Base-by-base conservation (phyloP, 306 rosid genomes). In the Glycine tomentella region DNA sequence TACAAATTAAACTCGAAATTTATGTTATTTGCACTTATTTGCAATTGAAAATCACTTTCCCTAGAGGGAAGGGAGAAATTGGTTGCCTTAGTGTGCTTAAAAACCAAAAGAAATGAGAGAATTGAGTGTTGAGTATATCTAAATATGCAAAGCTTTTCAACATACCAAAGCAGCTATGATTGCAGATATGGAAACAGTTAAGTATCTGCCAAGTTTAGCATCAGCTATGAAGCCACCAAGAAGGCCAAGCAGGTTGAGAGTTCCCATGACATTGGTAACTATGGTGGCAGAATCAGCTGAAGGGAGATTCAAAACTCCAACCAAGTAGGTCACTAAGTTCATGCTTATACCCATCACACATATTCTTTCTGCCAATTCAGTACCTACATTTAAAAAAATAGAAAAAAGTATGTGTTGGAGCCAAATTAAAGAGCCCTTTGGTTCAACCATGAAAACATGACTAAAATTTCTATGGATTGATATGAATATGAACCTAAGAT, bases 201-300 rank as follows among this genome's bases (percentile, higher is more conserved):
- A 66, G 85, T 86, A 93, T 80, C 97, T 84, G 2, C 99, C 99
- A 14, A 93, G 88, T 86, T 86, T 93, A 13, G 97, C 99, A 84
- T 95, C 99, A 51, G 97, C 97, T 58, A 95, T 9, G 81, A 95
- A 93, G 45, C 99, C 99, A 62, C 97, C 94, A 76, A 95, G 86
- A 40, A 95, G 95, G 68, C 97, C 98, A 81, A 95, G 96, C 15
- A 95, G 92, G 87, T 95, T 93, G 68, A 95, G 86, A 79, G 97
- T 89, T 79, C 98, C 99, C 91, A 93, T 74, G 84, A 95, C 81
- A 76, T 95, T 95, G 73, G 99, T 93, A 63, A 95, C 94, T 45
- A 95, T 80, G 65, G 80, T 91, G 25, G 99, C 97, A 80, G 99
- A 91, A 84, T 86, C 88, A 55, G 99, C 92, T 50, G 99, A 83